These are phyloP conservation scores for Colletotrichum agaves DNA, from an alignment of 2,329 filamentous ascomycete species.

Conservation along the genomic window DNA sequence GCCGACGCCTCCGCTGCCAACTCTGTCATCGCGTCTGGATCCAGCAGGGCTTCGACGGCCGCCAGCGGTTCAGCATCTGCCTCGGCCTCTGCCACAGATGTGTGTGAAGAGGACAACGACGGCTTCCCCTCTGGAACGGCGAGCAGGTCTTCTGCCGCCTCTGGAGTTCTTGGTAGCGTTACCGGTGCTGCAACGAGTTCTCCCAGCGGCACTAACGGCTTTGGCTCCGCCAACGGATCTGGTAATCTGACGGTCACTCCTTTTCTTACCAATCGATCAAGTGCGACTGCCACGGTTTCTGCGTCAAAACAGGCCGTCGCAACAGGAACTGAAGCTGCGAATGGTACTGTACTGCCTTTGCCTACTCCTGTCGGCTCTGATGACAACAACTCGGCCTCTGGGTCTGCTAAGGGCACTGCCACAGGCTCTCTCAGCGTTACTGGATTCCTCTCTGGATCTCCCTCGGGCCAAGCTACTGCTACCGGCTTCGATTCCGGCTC, in stretches of 20 bases:
- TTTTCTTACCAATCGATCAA: conserved; percentile 19
- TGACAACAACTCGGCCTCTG: conserved; percentile 6
- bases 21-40: too few species aligned
- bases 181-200: conserved; percentile 31
- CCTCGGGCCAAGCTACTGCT: not conserved
- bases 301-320: not conserved
- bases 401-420: not conserved
- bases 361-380: not conserved
- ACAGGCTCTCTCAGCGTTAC: not conserved
- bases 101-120: conserved; percentile 34
- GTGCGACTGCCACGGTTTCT: not conserved
- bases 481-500: conserved; percentile 1
- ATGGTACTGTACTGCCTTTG: not conserved
- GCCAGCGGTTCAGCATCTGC: conserved; percentile 14
- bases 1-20: too few species aligned
- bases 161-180: conserved; percentile 31
- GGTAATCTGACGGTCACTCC: too few species aligned
- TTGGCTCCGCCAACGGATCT: conserved; percentile 16
- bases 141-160: not conserved
- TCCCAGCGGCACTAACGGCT: conserved; percentile 26
- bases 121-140: conserved; percentile 4
- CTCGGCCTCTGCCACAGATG: conserved; percentile 22
- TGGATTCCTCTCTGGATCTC: not conserved
- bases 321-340: not conserved
- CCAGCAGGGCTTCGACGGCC: not conserved